Conservation (phyloP, 2,329 filamentous ascomycete species). For the Rhynchosporium secalis region DNA sequence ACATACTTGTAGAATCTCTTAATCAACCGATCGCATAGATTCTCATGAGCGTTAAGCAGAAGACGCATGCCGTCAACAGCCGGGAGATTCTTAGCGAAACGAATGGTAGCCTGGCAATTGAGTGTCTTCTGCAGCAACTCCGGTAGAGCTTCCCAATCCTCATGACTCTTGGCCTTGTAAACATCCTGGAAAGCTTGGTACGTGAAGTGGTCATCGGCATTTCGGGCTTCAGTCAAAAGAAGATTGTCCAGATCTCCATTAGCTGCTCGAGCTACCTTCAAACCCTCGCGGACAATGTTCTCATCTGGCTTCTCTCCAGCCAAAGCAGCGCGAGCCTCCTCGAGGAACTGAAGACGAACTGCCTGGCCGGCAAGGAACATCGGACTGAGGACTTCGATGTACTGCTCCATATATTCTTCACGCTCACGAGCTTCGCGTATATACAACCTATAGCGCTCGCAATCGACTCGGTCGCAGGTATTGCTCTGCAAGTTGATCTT, state of each 20-base stretch:
- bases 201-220: not conserved
- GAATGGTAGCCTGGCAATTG: conserved; percentile 6
- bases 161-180: not conserved
- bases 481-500: not conserved
- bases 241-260: conserved; percentile 3
- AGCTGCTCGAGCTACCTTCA: not conserved
- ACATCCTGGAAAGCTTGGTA: not conserved
- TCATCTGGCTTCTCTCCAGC: not conserved
- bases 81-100: not conserved
- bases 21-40: not conserved
- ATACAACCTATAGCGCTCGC: not conserved
- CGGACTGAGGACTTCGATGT: not conserved
- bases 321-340: conserved; percentile 7
- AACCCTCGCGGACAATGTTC: not conserved
- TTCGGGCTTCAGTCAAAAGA: not conserved
- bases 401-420: not conserved
- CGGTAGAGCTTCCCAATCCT: conserved; percentile 5
- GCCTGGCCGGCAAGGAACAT: not conserved
- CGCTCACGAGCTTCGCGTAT: not conserved
- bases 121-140: not conserved
- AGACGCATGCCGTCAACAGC: not conserved
- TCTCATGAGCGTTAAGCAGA: not conserved
- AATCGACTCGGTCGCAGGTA: not conserved
- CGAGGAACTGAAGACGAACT: not conserved
- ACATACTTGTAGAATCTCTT: conserved; percentile 6